Conservation (phyloP, 352 stramenopile genomes). For the Pythium coloratum region DNA sequence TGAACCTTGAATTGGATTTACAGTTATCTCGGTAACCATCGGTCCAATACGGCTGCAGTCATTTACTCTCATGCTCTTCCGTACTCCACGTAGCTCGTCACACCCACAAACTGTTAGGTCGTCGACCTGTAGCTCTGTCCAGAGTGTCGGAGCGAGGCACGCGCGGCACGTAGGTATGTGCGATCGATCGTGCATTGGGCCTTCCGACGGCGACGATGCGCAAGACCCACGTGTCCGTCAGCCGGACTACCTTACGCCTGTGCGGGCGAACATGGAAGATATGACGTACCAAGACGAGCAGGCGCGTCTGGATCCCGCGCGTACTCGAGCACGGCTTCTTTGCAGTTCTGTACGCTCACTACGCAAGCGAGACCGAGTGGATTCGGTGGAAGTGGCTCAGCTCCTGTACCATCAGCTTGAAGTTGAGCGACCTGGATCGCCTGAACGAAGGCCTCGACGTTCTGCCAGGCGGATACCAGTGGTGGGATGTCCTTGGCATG, state of each 20-base stretch:
- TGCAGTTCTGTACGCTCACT: constrained; percentile 27
- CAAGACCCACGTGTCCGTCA: constrained; percentile 26
- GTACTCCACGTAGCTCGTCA: too few species aligned
- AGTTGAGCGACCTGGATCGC: constrained; percentile 21
- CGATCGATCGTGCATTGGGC: constrained; percentile 25
- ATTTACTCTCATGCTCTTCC: too few species aligned
- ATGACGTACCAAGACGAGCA: constrained; percentile 23
- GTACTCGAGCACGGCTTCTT: constrained; percentile 34
- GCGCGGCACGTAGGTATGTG: constrained; percentile 28
- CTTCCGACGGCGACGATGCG: constrained; percentile 25
- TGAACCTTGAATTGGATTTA: too few species aligned
- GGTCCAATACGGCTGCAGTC: too few species aligned
- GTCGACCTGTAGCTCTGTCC: too few species aligned
- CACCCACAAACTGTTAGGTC: too few species aligned
- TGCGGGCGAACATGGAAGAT: constrained; percentile 24
- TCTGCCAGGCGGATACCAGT: constrained; percentile 28
- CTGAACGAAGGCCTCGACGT: constrained; percentile 18
- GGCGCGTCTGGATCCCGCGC: constrained; percentile 12
- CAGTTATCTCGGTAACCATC: too few species aligned
- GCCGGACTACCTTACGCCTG: background rate
- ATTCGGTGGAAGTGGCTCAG: constrained; percentile 24
- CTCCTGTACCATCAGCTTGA: constrained; percentile 18
- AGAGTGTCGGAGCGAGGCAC: constrained; percentile 25
- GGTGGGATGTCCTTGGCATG: constrained; percentile 21
- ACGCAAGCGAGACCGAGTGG: constrained; percentile 19